Base-by-base conservation (phyloP, 306 rosid species). In the Trifolium fragiferum region DNA sequence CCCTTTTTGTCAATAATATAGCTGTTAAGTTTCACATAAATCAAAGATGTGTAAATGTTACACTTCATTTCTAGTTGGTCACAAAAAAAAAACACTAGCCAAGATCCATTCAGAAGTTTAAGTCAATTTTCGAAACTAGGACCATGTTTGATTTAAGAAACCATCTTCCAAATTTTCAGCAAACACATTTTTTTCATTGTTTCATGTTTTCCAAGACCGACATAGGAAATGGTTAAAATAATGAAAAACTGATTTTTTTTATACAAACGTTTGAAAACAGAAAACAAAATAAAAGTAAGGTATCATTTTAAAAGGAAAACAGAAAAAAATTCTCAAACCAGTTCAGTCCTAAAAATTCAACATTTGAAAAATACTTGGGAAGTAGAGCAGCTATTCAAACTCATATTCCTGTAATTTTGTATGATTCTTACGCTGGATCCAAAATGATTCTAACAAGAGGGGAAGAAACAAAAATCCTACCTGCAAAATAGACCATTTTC, bases 401-500 rank as follows among this genome's bases (percentile, higher is more conserved):
- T 38, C 47, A 33, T 4, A 38, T 40, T 71, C 11, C 44, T 46
- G 30, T 49, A 27, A 68, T 19, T 68, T 67, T 4, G 10, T 50
- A 73, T 46, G 44, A 64, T 47, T 55, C 49, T 49, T 64, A 67
- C 65, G 74, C 70, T 65, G 35, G 58, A 84, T 18, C 27, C 43
- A 58, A 21, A 23, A 58, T 74, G 70, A 50, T 23, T 38, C 49
- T 63, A 40, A 49, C 25, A 62, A 60, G 25, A 68, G 33, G 32
- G 51, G 32, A 74, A 80, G 51, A 74, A 50, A 41, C 47, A 66
- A 68, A 75, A 79, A 57, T 15, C 23, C 23, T 83, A 92, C 98
- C 94, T 89, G 92, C 72, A 81, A 79, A 69, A 93, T 89, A 27
- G 97, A 91, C 97, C 98, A 93, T 73, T 84, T 90, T 74, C 98